Conservation (phyloP, 2,329 filamentous ascomycete genomes). For the Penicillium polonicum region DNA sequence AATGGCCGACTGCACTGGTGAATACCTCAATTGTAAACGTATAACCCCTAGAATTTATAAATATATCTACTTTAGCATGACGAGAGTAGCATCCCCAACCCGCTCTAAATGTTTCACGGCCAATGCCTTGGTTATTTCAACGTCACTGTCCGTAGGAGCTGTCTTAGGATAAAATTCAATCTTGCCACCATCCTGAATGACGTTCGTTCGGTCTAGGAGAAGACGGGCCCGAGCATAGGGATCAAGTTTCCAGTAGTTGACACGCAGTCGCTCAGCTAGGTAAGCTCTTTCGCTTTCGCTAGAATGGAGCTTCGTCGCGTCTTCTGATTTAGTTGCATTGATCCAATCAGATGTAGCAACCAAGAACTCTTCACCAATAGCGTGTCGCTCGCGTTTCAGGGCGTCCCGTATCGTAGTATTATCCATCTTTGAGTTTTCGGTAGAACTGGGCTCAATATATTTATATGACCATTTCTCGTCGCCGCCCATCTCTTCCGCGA, state of each 20-base stretch:
- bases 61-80: slow-evolving; percentile 1
- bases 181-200: slow-evolving; percentile 65
- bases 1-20: too few relatives aligned
- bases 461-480: slow-evolving; percentile 77
- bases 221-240: slow-evolving; percentile 77
- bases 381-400: slow-evolving; percentile 61
- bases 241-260: slow-evolving; percentile 86
- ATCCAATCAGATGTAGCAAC: slow-evolving; percentile 73
- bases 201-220: slow-evolving; percentile 74
- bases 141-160: slow-evolving; percentile 1
- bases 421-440: slow-evolving; percentile 74
- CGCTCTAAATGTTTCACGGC: slow-evolving; percentile 15
- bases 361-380: slow-evolving; percentile 72
- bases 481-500: slow-evolving; percentile 78
- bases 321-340: slow-evolving; percentile 46
- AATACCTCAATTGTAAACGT: neutral
- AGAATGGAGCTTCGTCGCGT: slow-evolving; percentile 44
- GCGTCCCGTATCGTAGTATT: slow-evolving; percentile 61
- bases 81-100: neutral
- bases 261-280: slow-evolving; percentile 63
- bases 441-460: slow-evolving; percentile 70
- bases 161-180: slow-evolving; percentile 65
- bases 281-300: slow-evolving; percentile 58
- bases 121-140: slow-evolving; percentile 4
- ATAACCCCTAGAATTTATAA: neutral